A percentile compares a stretch with the other conserved stretches of the same genome.
These are phyloP conservation scores for Boletus rubropictus DNA, from an alignment of 768 basidiomycete species.

Conservation along the genomic window DNA sequence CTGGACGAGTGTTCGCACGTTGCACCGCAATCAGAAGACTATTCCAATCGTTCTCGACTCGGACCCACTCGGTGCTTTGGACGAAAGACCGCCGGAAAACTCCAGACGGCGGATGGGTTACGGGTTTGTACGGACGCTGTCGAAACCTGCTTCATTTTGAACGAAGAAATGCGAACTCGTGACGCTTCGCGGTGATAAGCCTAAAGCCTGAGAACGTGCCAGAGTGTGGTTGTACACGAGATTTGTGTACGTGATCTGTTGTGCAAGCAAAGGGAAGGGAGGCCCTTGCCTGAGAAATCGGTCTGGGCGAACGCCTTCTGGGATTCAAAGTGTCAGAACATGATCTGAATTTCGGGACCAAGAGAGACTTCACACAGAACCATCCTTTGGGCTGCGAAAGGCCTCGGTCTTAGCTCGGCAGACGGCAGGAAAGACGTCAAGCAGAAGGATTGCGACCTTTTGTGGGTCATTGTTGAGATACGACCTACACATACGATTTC, in stretches of 20 bases:
- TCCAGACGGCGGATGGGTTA: slow-evolving; percentile 9
- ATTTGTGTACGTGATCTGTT: slow-evolving; percentile 26
- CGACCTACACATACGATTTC: slow-evolving; percentile 2
- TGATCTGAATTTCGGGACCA: slow-evolving; percentile 7
- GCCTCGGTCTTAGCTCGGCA: slow-evolving; percentile 19
- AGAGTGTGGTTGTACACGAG: slow-evolving; percentile 1
- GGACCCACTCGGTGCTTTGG: slow-evolving; percentile 4
- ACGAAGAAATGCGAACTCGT: slow-evolving; percentile 7
- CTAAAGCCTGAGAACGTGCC: slow-evolving; percentile 24
- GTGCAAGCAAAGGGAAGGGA: slow-evolving; percentile 14
- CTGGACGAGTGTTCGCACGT: slow-evolving; percentile 10
- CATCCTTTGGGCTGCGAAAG: slow-evolving; percentile 14
- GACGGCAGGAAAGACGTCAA: slow-evolving; percentile 16
- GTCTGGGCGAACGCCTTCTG: not conserved
- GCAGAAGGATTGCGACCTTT: slow-evolving; percentile 15
- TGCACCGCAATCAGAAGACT: slow-evolving; percentile 7
- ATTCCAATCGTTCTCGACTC: slow-evolving; percentile 12
- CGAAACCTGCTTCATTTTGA: slow-evolving; percentile 10
- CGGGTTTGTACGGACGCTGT: slow-evolving; percentile 22
- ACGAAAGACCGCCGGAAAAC: slow-evolving; percentile 7
- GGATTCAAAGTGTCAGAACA: slow-evolving; percentile 7
- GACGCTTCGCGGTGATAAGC: slow-evolving; percentile 11
- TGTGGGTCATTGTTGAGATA: slow-evolving; percentile 3
- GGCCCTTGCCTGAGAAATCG: slow-evolving; percentile 23
- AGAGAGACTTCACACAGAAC: slow-evolving; percentile 15